phyloP scores from a whole-genome alignment of 2,329 filamentous ascomycete genomes.

The Hysterium pulicare region DNA sequence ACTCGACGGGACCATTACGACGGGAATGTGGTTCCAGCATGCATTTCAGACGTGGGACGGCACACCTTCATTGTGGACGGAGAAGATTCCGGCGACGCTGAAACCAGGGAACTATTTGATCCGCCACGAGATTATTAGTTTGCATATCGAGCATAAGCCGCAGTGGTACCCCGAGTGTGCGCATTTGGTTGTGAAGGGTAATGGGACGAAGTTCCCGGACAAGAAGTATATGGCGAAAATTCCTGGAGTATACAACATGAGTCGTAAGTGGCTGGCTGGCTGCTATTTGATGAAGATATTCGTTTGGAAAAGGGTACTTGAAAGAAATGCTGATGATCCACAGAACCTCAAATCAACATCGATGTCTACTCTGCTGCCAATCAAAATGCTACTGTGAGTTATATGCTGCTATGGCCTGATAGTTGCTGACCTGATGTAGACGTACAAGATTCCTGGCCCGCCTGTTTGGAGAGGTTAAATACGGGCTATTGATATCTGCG shows the following conservation, averaged over 20 bases:
- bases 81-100: slow-evolving; percentile 19
- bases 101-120: slow-evolving; percentile 23
- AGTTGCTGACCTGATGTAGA: slow-evolving; percentile 5
- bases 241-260: slow-evolving; percentile 29
- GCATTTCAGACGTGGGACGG: slow-evolving; percentile 24
- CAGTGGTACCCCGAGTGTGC: slow-evolving; percentile 31
- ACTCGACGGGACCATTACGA: slow-evolving; percentile 16
- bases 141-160: slow-evolving; percentile 26
- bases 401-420: background rate
- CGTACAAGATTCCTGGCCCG: slow-evolving; percentile 15
- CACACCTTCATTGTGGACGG: slow-evolving; percentile 21
- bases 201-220: slow-evolving; percentile 11
- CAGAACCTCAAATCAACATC: slow-evolving; percentile 30
- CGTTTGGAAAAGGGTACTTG: background rate
- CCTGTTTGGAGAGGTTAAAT: slow-evolving; percentile 14
- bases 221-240: slow-evolving; percentile 24
- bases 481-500: no score
- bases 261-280: slow-evolving; percentile 18
- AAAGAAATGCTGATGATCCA: slow-evolving; percentile 6
- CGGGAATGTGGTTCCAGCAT: slow-evolving; percentile 26
- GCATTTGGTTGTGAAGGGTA: slow-evolving; percentile 23
- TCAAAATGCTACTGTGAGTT: slow-evolving; percentile 18
- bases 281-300: background rate
- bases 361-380: slow-evolving; percentile 22
- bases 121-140: slow-evolving; percentile 27